Conservation (phyloP, 225 moss, liverwort and hornwort genomes). For the Physcomitrium patens region DNA sequence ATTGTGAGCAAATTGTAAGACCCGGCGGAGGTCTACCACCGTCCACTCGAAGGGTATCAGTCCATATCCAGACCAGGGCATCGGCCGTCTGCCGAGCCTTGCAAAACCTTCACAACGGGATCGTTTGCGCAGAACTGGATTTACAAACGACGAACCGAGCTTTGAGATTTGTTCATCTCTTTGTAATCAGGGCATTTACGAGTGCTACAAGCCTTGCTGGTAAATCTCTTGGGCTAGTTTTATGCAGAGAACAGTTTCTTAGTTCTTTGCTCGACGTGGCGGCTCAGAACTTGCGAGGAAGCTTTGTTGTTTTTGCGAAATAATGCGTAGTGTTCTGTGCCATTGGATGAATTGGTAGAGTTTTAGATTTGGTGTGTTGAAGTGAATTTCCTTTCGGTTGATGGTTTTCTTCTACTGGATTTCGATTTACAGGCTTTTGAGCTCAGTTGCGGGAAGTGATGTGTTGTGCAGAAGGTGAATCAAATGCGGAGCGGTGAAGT, state of each 20-base stretch:
- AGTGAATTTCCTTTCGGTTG: not conserved
- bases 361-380: not conserved
- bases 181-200: not conserved
- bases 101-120: no score
- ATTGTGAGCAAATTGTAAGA: no score
- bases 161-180: not conserved
- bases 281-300: slow-evolving; percentile 5
- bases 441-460: slow-evolving; percentile 13
- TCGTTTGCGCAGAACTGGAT: no score
- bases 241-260: not conserved
- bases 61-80: no score
- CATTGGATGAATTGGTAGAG: not conserved
- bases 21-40: no score
- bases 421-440: slow-evolving; percentile 5
- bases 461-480: slow-evolving; percentile 28
- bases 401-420: not conserved
- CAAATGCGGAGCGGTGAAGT: slow-evolving; percentile 20
- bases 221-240: not conserved
- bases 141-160: not conserved
- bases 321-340: no score
- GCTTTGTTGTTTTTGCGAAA: not conserved
- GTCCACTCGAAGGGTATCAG: no score
- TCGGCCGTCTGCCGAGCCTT: no score
- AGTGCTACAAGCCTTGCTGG: not conserved
- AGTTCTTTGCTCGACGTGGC: not conserved